Evolutionary conservation across 305 asterid genomes (phyloP).

Genomic region (Stenogyne calaminthoides): DNA sequence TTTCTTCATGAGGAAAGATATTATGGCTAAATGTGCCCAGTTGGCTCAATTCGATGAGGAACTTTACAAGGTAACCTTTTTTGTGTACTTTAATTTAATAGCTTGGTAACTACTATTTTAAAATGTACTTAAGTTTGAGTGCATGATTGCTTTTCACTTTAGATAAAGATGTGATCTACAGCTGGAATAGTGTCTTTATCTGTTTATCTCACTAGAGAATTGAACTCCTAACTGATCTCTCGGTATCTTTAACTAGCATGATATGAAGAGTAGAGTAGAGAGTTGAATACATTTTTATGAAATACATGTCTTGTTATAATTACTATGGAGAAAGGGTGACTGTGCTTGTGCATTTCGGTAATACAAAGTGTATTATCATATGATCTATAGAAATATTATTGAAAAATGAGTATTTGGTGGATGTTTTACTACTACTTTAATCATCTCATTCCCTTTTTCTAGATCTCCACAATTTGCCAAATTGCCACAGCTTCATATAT

Average conservation of each 20-base stretch:
- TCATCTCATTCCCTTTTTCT: not conserved
- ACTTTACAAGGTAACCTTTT: conserved; percentile 77
- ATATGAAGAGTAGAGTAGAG: too few species aligned
- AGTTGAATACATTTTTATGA: not conserved
- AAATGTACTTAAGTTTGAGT: not conserved
- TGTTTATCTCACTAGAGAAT: not conserved
- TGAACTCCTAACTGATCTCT: too few species aligned
- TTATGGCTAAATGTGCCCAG: conserved; percentile 96
- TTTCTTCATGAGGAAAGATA: conserved; percentile 89
- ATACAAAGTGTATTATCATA: not conserved
- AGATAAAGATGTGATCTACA: not conserved
- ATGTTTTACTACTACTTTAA: not conserved
- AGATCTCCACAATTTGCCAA: too few species aligned
- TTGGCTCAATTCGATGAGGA: conserved; percentile 95
- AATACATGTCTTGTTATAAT: not conserved
- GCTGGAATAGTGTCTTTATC: not conserved
- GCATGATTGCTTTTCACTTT: not conserved
- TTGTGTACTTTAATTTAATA: not conserved
- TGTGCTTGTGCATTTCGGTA: not conserved
- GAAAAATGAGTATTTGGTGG: not conserved
- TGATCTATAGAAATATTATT: not conserved
- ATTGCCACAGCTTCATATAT: not conserved
- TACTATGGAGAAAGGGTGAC: not conserved
- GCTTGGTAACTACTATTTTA: too few species aligned
- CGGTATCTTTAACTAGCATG: too few species aligned